Evolutionary conservation across 2,329 filamentous ascomycete species (phyloP).

Genomic region (Chaetomium globosum): DNA sequence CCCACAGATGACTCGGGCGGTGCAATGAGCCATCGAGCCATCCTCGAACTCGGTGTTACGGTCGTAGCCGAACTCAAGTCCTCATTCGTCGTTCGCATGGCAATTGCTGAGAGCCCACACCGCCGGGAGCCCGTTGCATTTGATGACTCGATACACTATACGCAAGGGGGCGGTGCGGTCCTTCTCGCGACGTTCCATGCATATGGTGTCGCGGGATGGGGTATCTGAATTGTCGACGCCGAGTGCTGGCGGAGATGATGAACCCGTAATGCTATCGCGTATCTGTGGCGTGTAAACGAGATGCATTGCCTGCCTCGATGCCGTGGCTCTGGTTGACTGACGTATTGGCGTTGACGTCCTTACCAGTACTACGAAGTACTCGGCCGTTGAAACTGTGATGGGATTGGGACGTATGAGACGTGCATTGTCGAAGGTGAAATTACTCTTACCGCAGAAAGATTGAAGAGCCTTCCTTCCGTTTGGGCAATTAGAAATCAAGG

Average conservation of each 20-base stretch:
- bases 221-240: not conserved
- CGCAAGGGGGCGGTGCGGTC: slow-evolving; percentile 21
- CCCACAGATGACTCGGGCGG: slow-evolving; percentile 5
- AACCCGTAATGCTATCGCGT: slow-evolving; percentile 11
- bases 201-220: not conserved
- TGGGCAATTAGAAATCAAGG: slow-evolving; percentile 27
- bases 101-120: slow-evolving; percentile 15
- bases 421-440: slow-evolving; percentile 25
- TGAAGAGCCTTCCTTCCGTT: slow-evolving; percentile 9
- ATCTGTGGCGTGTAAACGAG: slow-evolving; percentile 24
- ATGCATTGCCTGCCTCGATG: slow-evolving; percentile 17
- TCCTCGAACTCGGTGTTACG: slow-evolving; percentile 19
- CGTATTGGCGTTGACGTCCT: not conserved
- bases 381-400: not conserved
- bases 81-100: slow-evolving; percentile 3
- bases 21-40: slow-evolving; percentile 4
- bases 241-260: slow-evolving; percentile 12
- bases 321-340: not conserved
- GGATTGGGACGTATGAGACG: slow-evolving; percentile 12
- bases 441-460: slow-evolving; percentile 21
- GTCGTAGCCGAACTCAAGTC: slow-evolving; percentile 6
- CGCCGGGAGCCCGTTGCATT: slow-evolving; percentile 18
- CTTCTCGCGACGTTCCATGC: slow-evolving; percentile 15
- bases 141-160: slow-evolving; percentile 8
- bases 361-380: too few species aligned